phyloP scores from a whole-genome alignment of 768 basidiomycete species.

The Amanita pallidorosea region DNA sequence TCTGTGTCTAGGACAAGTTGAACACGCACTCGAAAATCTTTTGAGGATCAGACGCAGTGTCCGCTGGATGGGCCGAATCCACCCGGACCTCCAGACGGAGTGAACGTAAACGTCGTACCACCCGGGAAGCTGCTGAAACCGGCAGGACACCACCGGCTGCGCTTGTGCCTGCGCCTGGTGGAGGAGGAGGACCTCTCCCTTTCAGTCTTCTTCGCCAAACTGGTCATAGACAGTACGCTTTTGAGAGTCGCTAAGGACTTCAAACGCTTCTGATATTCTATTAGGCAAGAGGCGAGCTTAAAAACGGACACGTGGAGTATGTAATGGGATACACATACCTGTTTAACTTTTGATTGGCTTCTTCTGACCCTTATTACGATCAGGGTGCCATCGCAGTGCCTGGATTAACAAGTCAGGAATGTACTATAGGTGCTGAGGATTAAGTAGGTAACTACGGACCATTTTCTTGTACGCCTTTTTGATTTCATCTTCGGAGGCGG shows the following conservation, averaged over 20 bases:
- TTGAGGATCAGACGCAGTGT: conserved; percentile 67
- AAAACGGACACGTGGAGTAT: not conserved
- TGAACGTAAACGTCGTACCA: conserved; percentile 46
- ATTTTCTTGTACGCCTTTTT: conserved; percentile 96
- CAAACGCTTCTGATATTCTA: conserved; percentile 93
- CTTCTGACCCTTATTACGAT: conserved; percentile 83
- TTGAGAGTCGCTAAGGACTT: conserved; percentile 82
- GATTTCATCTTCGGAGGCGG: conserved; percentile 75
- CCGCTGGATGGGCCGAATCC: conserved; percentile 27
- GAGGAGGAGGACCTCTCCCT: conserved; percentile 43
- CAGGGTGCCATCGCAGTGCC: conserved; percentile 95
- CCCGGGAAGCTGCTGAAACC: conserved; percentile 32
- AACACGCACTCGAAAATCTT: conserved; percentile 78
- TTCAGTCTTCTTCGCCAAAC: conserved; percentile 92
- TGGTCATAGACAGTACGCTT: conserved; percentile 86
- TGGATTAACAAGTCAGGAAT: conserved; percentile 6
- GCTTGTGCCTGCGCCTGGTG: conserved; percentile 49
- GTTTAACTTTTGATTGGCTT: conserved; percentile 87
- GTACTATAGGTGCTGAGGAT: no score
- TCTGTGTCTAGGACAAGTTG: not conserved
- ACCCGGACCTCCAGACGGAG: conserved; percentile 35
- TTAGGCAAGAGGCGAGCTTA: not conserved
- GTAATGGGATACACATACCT: conserved; percentile 41
- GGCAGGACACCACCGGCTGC: conserved; percentile 21
- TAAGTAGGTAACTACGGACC: no score